phyloP scores from a whole-genome alignment of 192 early-diverging fungal species.

The Gryganskiella cystojenkinii region DNA sequence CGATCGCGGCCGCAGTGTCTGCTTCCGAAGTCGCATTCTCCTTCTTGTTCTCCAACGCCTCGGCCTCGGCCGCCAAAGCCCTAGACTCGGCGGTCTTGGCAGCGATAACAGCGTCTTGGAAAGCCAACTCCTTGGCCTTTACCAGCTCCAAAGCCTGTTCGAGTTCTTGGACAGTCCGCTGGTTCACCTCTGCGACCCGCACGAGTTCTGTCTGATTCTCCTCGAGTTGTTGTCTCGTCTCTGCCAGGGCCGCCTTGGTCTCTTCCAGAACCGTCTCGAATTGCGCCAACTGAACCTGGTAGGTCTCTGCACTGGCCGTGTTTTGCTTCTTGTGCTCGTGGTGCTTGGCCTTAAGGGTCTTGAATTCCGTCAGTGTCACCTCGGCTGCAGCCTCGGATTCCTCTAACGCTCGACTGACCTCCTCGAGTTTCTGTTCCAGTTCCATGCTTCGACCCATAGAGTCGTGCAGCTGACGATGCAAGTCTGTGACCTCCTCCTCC shows the following conservation, averaged over 20 bases:
- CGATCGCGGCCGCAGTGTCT: no score
- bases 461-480: slow-evolving; percentile 45
- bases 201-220: slow-evolving; percentile 23
- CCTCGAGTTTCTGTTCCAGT: slow-evolving; percentile 44
- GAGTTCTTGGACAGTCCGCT: slow-evolving; percentile 17
- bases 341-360: slow-evolving; percentile 37
- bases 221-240: slow-evolving; percentile 23
- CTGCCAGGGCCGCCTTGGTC: slow-evolving; percentile 23
- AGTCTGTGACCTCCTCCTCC: slow-evolving; percentile 26
- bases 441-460: slow-evolving; percentile 43
- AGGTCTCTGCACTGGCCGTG: slow-evolving; percentile 6
- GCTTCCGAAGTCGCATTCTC: slow-evolving; percentile 1
- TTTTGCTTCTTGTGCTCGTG: slow-evolving; percentile 52
- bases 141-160: slow-evolving; percentile 25
- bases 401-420: slow-evolving; percentile 11
- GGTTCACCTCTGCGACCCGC: slow-evolving; percentile 26
- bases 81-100: not conserved
- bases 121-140: slow-evolving; percentile 6
- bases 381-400: slow-evolving; percentile 27
- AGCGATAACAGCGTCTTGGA: not conserved
- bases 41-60: slow-evolving; percentile 1
- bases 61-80: not conserved
- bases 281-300: slow-evolving; percentile 9
- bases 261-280: slow-evolving; percentile 18
- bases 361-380: slow-evolving; percentile 16